Conservation (phyloP, 1,139 yeast genomes). For the Yueomyces sp. region DNA sequence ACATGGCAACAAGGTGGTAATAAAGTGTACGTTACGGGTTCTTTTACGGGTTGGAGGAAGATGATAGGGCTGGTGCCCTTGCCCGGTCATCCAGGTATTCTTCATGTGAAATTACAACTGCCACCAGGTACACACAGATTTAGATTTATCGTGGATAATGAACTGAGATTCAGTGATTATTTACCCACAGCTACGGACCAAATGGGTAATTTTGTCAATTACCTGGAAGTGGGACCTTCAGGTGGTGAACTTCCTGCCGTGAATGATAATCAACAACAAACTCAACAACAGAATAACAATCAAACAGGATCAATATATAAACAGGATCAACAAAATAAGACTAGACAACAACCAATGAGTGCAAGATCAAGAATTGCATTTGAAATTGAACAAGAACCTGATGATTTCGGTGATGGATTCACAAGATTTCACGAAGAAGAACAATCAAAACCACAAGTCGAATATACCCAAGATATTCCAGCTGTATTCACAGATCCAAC, state of each 20-base stretch:
- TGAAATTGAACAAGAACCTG: conserved; percentile 29
- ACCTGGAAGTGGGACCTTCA: conserved; percentile 51
- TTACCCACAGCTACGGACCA: conserved; percentile 97
- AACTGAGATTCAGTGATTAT: conserved; percentile 77
- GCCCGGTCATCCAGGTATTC: conserved; percentile 26
- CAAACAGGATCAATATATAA: conserved; percentile 37
- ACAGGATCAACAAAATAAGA: conserved; percentile 27
- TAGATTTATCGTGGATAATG: conserved; percentile 89
- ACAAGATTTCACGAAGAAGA: conserved; percentile 58
- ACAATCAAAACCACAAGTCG: conserved; percentile 16
- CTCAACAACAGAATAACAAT: conserved; percentile 1
- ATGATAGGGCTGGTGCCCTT: conserved; percentile 64
- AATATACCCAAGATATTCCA: conserved; percentile 47
- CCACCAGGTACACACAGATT: conserved; percentile 87
- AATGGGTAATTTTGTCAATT: conserved; percentile 92
- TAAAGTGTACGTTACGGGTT: conserved; percentile 84
- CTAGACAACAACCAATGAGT: conserved; percentile 16
- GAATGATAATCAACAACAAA: conserved; percentile 1
- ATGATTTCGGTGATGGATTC: conserved; percentile 69
- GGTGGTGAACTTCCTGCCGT: conserved; percentile 12
- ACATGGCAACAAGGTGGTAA: conserved; percentile 93
- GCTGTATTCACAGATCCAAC: conserved; percentile 80
- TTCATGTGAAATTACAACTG: conserved; percentile 45
- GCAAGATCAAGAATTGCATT: conserved; percentile 25
- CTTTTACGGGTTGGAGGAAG: conserved; percentile 94